A percentile compares a stretch with the other conserved stretches of the same genome.
Conservation (phyloP, 805 yeast species). For the Wickerhamomyces rabaulensis region DNA sequence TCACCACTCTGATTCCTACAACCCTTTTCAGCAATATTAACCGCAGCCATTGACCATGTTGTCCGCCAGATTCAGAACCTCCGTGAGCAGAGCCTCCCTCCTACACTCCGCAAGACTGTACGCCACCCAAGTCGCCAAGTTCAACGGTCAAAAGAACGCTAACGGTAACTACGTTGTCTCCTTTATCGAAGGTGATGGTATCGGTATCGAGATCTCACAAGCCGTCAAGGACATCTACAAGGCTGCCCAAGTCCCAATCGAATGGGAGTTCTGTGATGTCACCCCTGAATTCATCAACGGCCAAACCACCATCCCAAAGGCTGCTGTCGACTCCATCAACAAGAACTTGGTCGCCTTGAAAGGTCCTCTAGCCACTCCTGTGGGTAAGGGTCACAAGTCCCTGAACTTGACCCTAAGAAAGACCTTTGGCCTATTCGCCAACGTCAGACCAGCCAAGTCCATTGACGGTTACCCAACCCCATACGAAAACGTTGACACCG, state of each 20-base stretch:
- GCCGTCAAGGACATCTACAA: slow-evolving; percentile 90
- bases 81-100: slow-evolving; percentile 2
- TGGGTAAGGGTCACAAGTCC: slow-evolving; percentile 97
- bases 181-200: slow-evolving; percentile 97
- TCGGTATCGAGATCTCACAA: slow-evolving; percentile 91
- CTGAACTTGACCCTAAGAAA: slow-evolving; percentile 96
- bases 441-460: slow-evolving; percentile 94
- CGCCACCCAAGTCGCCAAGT: slow-evolving; percentile 53
- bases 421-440: slow-evolving; percentile 93
- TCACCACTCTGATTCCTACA: neutral
- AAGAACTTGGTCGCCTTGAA: slow-evolving; percentile 91
- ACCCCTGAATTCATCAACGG: slow-evolving; percentile 91
- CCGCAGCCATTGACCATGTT: slow-evolving; percentile 50
- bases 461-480: slow-evolving; percentile 90
- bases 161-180: slow-evolving; percentile 92
- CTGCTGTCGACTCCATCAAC: slow-evolving; percentile 89
- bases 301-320: slow-evolving; percentile 86
- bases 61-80: slow-evolving; percentile 79
- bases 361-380: slow-evolving; percentile 98
- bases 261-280: slow-evolving; percentile 96
- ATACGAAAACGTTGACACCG: slow-evolving; percentile 79
- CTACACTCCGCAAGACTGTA: slow-evolving; percentile 23
- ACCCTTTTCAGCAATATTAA: neutral
- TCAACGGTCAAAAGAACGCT: slow-evolving; percentile 56
- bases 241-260: slow-evolving; percentile 94